Evolutionary conservation across 1,284 basidiomycete species (phyloP).

Genomic region (Peniophora sp.): DNA sequence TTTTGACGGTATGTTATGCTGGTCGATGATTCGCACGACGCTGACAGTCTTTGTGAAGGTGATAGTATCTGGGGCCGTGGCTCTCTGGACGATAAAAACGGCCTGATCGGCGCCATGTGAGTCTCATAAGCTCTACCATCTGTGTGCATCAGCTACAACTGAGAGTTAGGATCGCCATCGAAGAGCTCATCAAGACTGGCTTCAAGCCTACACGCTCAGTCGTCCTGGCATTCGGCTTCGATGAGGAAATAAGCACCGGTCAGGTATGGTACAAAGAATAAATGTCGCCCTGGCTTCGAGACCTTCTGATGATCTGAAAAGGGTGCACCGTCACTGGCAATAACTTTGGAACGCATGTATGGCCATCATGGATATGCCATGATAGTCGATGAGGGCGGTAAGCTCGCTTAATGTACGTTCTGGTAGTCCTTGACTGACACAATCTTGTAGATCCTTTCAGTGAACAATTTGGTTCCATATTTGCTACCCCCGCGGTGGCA

Average conservation of each 20-base stretch:
- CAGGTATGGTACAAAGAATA: constrained; percentile 25
- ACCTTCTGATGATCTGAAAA: constrained; percentile 15
- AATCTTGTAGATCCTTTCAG: constrained; percentile 19
- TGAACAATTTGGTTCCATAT: constrained; percentile 26
- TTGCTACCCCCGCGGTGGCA: constrained; percentile 44
- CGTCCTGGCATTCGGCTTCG: constrained; percentile 59
- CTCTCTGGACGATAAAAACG: constrained; percentile 54
- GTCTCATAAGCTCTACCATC: too few relatives aligned
- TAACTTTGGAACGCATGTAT: constrained; percentile 39
- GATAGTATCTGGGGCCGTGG: constrained; percentile 59
- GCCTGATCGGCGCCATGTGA: constrained; percentile 49
- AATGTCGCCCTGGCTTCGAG: too few relatives aligned
- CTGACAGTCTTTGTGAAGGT: constrained; percentile 17
- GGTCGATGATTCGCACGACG: background rate
- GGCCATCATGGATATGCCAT: constrained; percentile 48
- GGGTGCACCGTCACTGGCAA: constrained; percentile 40
- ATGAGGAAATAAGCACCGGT: constrained; percentile 56
- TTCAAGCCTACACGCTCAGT: constrained; percentile 47
- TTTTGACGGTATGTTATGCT: constrained; percentile 20
- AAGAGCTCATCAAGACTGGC: constrained; percentile 40
- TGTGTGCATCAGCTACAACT: too few relatives aligned
- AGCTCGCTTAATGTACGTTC: too few relatives aligned
- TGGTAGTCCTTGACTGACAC: too few relatives aligned
- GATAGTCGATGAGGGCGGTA: constrained; percentile 40
- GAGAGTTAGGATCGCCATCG: constrained; percentile 41